Evolutionary conservation across 768 basidiomycete species (phyloP), one percentile per base, ranked within the genome.

Genomic region (Multifurca ochricompacta): DNA sequence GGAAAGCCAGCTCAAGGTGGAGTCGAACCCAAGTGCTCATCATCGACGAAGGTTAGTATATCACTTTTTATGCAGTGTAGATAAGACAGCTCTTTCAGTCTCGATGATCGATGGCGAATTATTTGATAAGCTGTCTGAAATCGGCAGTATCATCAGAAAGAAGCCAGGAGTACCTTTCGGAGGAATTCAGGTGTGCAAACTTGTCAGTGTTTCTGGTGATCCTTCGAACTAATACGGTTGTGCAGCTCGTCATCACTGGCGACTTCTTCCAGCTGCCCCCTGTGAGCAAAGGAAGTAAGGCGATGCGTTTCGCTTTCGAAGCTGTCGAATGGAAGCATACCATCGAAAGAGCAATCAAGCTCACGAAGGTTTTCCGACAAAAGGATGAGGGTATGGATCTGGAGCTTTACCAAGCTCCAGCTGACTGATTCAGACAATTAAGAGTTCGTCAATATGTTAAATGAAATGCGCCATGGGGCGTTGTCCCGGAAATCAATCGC

Each of bases 181-280:
- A 34, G 96, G 91, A 2, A 94, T 98, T 25, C 95, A 98, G 75
- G 87, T 87, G 32, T 9, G 66, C 50, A 13, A 46, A 2, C 13
- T 1, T 21, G 25, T 42, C 21, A 21, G 0, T 32, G 10, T 58
- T 23, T 18, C 35, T 28, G 11, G 19, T 44, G 37, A 42, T 28
- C 32, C 8, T 48, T 34, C 2, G 16, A n/a, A 42, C 40, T 23
- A 7, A 43, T 18, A 36, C 49, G 7, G 41, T 34, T 10, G 21
- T 48, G 6, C 65, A 92, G 88, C 70, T 97, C 36, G 76, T 98
- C 56, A 84, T 97, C 21, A 95, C 93, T 1, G 96, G 96, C 7
- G 96, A 99, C 66, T 98, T 98, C 72, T 97, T 98, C 73, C 95
- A 99, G 67, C 79, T 99, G 4, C 96, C 96, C 0, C 96, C 96